Evolutionary conservation across 257 asterid species (phyloP).

Genomic region (Nicotiana undulata): DNA sequence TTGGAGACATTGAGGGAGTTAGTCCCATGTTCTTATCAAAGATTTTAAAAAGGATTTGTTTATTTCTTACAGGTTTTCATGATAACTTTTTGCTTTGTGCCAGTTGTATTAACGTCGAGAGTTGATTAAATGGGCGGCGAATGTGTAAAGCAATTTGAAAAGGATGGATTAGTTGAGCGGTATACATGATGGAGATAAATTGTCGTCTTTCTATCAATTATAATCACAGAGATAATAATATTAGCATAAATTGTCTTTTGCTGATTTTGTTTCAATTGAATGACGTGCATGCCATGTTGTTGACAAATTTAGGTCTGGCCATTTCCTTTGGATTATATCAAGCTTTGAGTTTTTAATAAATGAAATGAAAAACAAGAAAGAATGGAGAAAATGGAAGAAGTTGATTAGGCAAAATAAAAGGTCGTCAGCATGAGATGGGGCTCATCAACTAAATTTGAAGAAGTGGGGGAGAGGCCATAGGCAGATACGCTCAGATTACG

Average conservation of each 20-base stretch:
- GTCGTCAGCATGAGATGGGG: not conserved
- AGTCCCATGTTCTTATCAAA: not conserved
- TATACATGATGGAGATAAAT: not conserved
- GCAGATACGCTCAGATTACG: too few relatives aligned
- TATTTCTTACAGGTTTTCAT: not conserved
- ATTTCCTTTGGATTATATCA: not conserved
- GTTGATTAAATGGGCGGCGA: not conserved
- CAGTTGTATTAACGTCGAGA: not conserved
- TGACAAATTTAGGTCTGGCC: not conserved
- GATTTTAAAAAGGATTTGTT: not conserved
- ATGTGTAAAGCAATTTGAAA: not conserved
- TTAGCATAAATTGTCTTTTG: not conserved
- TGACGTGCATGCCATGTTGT: conserved; percentile 2
- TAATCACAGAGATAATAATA: not conserved
- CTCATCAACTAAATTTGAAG: too few relatives aligned
- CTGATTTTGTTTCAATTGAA: not conserved
- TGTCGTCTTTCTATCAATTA: not conserved
- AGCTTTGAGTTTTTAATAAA: too few relatives aligned
- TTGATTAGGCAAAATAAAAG: not conserved
- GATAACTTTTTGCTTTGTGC: not conserved
- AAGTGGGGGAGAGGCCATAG: too few relatives aligned
- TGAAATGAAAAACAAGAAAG: not conserved
- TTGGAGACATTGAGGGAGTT: not conserved
- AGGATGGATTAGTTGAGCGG: not conserved
- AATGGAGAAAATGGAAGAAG: not conserved